Percentiles rank a stretch among this genome's conserved stretches.
Conservation (phyloP, 345 rosid genomes). For the Salix suchowensis region DNA sequence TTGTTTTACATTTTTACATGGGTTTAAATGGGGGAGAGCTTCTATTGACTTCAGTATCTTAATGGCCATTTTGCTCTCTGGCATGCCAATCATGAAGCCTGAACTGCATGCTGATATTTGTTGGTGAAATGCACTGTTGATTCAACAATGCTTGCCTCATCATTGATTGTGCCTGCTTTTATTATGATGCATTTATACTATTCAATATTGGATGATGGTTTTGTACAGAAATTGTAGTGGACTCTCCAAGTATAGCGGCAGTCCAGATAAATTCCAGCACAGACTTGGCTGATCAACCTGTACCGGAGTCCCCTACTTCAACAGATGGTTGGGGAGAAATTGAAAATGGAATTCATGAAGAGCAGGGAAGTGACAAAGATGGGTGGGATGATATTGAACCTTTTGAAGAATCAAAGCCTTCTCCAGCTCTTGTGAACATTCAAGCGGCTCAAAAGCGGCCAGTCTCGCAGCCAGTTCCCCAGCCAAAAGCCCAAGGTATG, state of each 20-base stretch:
- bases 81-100: neutral
- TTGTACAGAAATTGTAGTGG: conserved; percentile 38
- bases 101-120: neutral
- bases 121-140: neutral
- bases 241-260: conserved; percentile 49
- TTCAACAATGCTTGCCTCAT: neutral
- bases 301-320: conserved; percentile 80
- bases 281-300: conserved; percentile 69
- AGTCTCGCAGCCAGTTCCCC: conserved; percentile 50
- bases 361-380: conserved; percentile 72
- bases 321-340: conserved; percentile 99
- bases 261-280: conserved; percentile 52
- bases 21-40: neutral
- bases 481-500: conserved; percentile 64
- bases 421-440: conserved; percentile 71
- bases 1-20: neutral
- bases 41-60: neutral
- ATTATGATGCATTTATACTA: neutral
- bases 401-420: conserved; percentile 76
- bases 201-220: conserved; percentile 15
- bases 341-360: conserved; percentile 75
- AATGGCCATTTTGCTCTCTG: neutral
- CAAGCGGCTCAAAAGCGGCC: conserved; percentile 96
- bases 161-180: neutral
- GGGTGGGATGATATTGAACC: conserved; percentile 99